phyloP scores from a whole-genome alignment of 1,139 yeast genomes.

The Protomyces inouyei region DNA sequence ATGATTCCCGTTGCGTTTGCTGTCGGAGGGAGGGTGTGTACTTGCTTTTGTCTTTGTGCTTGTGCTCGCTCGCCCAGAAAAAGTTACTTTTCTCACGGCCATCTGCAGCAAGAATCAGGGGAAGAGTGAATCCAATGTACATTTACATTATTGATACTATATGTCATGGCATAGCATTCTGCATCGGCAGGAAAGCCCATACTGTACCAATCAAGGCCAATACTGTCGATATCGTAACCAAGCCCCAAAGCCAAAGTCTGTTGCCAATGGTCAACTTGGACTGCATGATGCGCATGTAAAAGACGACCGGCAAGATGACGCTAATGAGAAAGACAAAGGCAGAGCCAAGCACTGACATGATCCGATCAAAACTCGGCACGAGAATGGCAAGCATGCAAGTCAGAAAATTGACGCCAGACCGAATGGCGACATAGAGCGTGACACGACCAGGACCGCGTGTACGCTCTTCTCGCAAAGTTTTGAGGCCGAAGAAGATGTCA shows the following conservation, averaged over 20 bases:
- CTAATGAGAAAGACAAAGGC: conserved; percentile 77
- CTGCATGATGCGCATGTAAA: conserved; percentile 57
- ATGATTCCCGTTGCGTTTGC: background rate
- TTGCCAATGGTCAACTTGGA: background rate
- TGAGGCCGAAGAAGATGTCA: conserved; percentile 46
- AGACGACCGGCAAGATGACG: conserved; percentile 68
- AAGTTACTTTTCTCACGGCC: too few relatives aligned
- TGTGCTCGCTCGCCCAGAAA: too few relatives aligned
- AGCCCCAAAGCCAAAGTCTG: background rate
- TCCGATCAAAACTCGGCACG: conserved; percentile 72
- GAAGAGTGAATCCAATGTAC: too few relatives aligned
- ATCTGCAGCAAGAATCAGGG: too few relatives aligned
- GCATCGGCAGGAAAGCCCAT: conserved; percentile 36
- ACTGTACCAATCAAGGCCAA: conserved; percentile 40
- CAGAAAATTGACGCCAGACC: conserved; percentile 43
- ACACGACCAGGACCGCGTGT: conserved; percentile 32
- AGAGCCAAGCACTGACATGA: conserved; percentile 79
- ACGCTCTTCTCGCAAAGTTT: conserved; percentile 31
- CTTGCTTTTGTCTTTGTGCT: too few relatives aligned
- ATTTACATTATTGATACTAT: background rate
- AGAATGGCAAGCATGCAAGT: conserved; percentile 53
- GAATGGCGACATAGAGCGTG: conserved; percentile 34
- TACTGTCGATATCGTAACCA: conserved; percentile 41
- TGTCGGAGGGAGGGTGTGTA: too few relatives aligned
- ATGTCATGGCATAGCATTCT: background rate